A percentile compares a stretch with the other conserved stretches of the same genome.
These are phyloP conservation scores for Backusella westeae DNA, from an alignment of 192 early-diverging fungal species.

Conservation along the genomic window DNA sequence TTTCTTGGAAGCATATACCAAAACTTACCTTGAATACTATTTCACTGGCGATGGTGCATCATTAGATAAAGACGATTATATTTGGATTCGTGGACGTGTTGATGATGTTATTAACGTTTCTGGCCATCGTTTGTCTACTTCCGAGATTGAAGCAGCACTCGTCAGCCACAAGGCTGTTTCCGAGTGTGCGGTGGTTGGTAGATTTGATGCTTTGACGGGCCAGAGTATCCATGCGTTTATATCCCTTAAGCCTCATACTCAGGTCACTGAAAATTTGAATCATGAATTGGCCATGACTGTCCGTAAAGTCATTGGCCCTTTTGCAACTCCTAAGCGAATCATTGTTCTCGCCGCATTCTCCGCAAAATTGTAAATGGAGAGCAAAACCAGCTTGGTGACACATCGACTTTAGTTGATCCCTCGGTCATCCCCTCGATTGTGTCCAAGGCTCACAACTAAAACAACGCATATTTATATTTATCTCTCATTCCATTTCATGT, in stretches of 20 bases:
- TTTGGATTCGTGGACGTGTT: slow-evolving; percentile 93
- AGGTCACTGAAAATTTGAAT: slow-evolving; percentile 37
- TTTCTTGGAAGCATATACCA: slow-evolving; percentile 89
- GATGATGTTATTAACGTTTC: slow-evolving; percentile 90
- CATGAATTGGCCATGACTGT: slow-evolving; percentile 70
- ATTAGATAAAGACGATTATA: slow-evolving; percentile 89
- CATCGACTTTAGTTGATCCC: slow-evolving; percentile 84
- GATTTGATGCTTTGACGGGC: slow-evolving; percentile 83
- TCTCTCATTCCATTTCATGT: neutral
- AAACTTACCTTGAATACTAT: slow-evolving; percentile 88
- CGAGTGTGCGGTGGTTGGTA: slow-evolving; percentile 88
- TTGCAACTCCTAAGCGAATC: slow-evolving; percentile 86
- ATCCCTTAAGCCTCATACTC: slow-evolving; percentile 64
- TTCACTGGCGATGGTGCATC: slow-evolving; percentile 93
- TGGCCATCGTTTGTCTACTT: slow-evolving; percentile 88
- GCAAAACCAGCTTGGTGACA: slow-evolving; percentile 80
- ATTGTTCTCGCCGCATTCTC: slow-evolving; percentile 85
- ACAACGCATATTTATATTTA: neutral
- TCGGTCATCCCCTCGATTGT: slow-evolving; percentile 16
- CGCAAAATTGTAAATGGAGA: slow-evolving; percentile 89
- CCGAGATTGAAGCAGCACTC: slow-evolving; percentile 90
- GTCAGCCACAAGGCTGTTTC: slow-evolving; percentile 76
- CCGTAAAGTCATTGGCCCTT: slow-evolving; percentile 86
- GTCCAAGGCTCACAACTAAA: slow-evolving; percentile 6
- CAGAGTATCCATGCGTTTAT: slow-evolving; percentile 85